These are phyloP conservation scores for Blastocystis sp. DNA, from an alignment of 352 stramenopile species.

Conservation along the genomic window DNA sequence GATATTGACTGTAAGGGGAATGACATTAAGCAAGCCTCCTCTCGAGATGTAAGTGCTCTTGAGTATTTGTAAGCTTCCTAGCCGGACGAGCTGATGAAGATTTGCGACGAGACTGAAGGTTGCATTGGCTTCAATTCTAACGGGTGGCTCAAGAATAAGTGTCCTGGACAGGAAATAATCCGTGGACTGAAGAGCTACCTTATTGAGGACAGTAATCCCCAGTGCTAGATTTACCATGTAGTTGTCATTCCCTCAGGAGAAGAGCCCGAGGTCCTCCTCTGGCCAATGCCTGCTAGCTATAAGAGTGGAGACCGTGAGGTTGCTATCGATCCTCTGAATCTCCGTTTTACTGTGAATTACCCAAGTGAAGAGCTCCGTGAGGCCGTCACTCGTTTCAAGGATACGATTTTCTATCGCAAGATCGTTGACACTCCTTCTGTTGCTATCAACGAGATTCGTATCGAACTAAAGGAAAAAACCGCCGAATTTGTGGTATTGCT, in stretches of 20 bases:
- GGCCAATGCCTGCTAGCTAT: conserved; percentile 28
- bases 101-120: conserved; percentile 47
- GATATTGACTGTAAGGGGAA: conserved; percentile 20
- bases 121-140: conserved; percentile 57
- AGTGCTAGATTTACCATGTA: neutral
- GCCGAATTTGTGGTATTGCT: neutral
- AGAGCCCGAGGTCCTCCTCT: conserved; percentile 48
- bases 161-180: neutral
- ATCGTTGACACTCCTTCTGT: neutral
- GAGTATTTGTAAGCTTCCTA: neutral
- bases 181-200: neutral
- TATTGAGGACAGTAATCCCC: neutral
- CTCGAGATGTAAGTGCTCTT: neutral
- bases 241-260: conserved; percentile 42
- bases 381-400: conserved; percentile 2
- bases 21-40: conserved; percentile 19
- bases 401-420: conserved; percentile 18
- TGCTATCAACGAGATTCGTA: neutral
- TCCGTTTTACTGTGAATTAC: conserved; percentile 24
- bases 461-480: neutral
- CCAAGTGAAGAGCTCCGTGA: neutral
- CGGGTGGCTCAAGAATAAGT: conserved; percentile 51
- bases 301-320: neutral
- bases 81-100: conserved; percentile 45
- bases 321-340: conserved; percentile 6